Conservation (phyloP, 352 stramenopile species). For the Blastocystis sp. region DNA sequence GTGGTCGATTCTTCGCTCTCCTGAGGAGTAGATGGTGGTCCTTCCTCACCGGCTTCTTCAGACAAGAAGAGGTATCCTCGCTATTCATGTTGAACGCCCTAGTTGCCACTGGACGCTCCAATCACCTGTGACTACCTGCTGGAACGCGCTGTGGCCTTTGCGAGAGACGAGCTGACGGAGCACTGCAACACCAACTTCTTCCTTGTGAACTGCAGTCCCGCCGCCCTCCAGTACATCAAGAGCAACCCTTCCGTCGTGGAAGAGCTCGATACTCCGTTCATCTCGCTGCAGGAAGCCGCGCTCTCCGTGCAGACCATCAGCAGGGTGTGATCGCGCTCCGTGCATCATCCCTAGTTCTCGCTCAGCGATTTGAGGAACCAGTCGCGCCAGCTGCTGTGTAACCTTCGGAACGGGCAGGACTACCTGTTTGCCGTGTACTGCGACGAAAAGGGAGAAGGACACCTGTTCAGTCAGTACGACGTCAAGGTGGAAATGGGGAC, state of each 20-base stretch:
- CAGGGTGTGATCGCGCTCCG: neutral
- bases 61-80: neutral
- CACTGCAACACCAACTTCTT: conserved; percentile 12
- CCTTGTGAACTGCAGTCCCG: neutral
- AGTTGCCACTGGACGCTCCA: conserved; percentile 1
- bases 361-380: conserved; percentile 7
- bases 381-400: neutral
- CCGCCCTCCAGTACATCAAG: neutral
- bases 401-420: conserved; percentile 43
- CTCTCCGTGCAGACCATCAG: neutral
- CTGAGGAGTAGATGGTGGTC: conserved; percentile 27
- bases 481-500: neutral
- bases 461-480: conserved; percentile 6
- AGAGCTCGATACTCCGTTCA: neutral
- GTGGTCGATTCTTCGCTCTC: neutral
- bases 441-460: neutral
- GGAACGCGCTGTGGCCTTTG: neutral
- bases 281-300: neutral
- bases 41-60: neutral
- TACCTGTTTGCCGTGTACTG: conserved; percentile 6
- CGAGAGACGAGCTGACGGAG: neutral
- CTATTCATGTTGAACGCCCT: neutral
- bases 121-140: conserved; percentile 49
- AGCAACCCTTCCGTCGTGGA: neutral
- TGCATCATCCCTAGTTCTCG: neutral